Percentiles rank a stretch among this genome's conserved stretches.
Evolutionary conservation across 2,329 filamentous ascomycete genomes (phyloP).

Genomic region (Zymoseptoria pseudotritici): DNA sequence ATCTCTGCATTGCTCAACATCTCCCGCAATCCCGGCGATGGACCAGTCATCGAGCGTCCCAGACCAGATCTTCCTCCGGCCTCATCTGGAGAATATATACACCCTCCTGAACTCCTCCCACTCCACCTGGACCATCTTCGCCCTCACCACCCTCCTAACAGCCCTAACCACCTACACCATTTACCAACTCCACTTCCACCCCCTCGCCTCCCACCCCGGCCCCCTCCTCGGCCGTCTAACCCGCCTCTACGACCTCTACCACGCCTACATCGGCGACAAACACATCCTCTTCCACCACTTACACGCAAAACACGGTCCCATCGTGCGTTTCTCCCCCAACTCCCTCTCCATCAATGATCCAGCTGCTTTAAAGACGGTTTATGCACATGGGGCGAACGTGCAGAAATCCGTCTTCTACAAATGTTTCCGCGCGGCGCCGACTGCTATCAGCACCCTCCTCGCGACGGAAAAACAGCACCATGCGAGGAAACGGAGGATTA

Average conservation of each 20-base stretch:
- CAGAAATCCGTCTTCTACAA: constrained; percentile 43
- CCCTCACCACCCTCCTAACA: constrained; percentile 6
- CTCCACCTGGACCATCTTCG: constrained; percentile 5
- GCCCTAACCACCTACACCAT: constrained; percentile 11
- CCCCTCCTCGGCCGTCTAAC: constrained; percentile 20
- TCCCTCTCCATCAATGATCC: constrained; percentile 22
- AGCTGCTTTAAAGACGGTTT: constrained; percentile 40
- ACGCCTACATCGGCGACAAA: constrained; percentile 23
- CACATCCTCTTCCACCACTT: constrained; percentile 21
- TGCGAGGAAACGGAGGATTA: constrained; percentile 39
- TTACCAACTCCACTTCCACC: constrained; percentile 21
- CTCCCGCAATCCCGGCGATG: neutral
- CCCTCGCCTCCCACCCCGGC: constrained; percentile 21
- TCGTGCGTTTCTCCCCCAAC: constrained; percentile 23
- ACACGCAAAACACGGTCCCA: constrained; percentile 18
- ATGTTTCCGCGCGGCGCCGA: constrained; percentile 37
- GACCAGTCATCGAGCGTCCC: neutral
- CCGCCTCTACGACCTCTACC: constrained; percentile 20
- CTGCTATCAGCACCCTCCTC: constrained; percentile 37
- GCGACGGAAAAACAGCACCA: constrained; percentile 39
- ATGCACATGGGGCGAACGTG: constrained; percentile 42
- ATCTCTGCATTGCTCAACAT: neutral
- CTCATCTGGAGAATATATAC: neutral
- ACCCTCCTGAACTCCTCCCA: constrained; percentile 7
- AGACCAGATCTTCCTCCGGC: neutral